Evolutionary conservation across 192 early-diverging fungal genomes (phyloP), one percentile per base, ranked within the genome.

Genomic region (Coemansia sp.): DNA sequence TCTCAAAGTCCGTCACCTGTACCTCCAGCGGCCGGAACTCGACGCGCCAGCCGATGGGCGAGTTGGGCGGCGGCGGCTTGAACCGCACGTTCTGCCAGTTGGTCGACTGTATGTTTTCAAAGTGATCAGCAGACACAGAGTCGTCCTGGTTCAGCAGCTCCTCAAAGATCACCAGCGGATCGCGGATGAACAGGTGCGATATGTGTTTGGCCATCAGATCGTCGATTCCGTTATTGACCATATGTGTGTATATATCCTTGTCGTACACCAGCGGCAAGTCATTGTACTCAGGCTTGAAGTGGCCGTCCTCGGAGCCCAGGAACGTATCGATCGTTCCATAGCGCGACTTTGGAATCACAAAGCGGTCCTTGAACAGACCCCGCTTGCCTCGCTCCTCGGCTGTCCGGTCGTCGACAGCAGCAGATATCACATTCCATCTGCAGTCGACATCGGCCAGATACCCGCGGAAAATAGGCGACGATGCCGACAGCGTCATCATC

Each of bases 21-120:
- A 97, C 88, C 76, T 99, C 97, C 89, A 97, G 93, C 41, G 93
- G 92, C 38, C 97, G 87, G 85, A 99, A 99, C 82, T 99, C 97
- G 35, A 99, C 95, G 52, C 97, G 88, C 97, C 97, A 99, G 14
- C 97, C 97, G 73, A 99, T 96, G 2, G 89, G 88, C 36, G 91
- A 89, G 61, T 89, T 88, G 12, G 94, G 95, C 37, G 96, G 92
- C 12, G 97, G 97, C 38, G 95, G 95, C 85, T 99, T 99, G 87
- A 99, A 99, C 8, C 97, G 91, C 89, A 97, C 92, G 15, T 95
- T 96, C 85, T 99, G 97, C 97, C 97, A 99, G 81, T 99, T 99
- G 52, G 97, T 99, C n/a, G 92, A 94, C 85, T 99, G 97, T 43
- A 99, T 88, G 79, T 99, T 99, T 81, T 99, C 97, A 88, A 99